These are phyloP conservation scores for Physcia stellaris DNA, from an alignment of 495 filamentous ascomycete genomes.

Conservation along the genomic window DNA sequence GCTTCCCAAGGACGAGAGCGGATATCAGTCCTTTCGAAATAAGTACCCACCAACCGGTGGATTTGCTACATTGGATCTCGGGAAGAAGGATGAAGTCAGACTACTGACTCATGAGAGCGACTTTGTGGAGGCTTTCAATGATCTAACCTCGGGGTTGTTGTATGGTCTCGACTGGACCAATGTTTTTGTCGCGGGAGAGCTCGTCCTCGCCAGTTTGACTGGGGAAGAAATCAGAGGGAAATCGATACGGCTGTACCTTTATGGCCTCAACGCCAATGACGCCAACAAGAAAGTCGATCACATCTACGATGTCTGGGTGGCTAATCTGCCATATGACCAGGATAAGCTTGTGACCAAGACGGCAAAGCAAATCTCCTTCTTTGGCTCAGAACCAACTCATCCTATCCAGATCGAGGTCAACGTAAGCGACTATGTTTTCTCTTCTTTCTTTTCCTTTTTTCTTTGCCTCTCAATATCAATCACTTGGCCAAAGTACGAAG, in stretches of 20 bases:
- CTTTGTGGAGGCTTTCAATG: conserved; percentile 18
- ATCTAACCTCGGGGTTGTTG: conserved; percentile 17
- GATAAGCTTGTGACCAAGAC: conserved; percentile 18
- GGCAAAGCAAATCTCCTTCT: conserved; percentile 19
- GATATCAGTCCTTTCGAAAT: conserved; percentile 3
- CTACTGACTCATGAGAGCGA: conserved; percentile 11
- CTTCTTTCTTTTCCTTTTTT: too few relatives aligned
- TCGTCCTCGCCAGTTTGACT: conserved; percentile 14
- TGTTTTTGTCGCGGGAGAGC: conserved; percentile 22
- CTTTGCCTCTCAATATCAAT: too few relatives aligned
- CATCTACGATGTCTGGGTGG: conserved; percentile 19
- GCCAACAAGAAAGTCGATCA: conserved; percentile 22
- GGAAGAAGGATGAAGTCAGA: conserved; percentile 11
- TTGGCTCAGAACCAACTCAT: conserved; percentile 18
- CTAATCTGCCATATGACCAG: conserved; percentile 12
- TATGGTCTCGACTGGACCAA: conserved; percentile 23
- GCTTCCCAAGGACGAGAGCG: neutral
- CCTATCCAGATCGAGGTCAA: conserved; percentile 24
- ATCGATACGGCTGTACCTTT: conserved; percentile 23
- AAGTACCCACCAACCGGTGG: conserved; percentile 19
- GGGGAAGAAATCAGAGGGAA: conserved; percentile 12
- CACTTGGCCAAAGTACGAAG: too few relatives aligned
- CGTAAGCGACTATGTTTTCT: too few relatives aligned
- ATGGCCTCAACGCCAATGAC: conserved; percentile 17
- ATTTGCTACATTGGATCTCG: conserved; percentile 19